Conservation (phyloP, 1,284 basidiomycete genomes). For the Papiliotrema flavescens region DNA sequence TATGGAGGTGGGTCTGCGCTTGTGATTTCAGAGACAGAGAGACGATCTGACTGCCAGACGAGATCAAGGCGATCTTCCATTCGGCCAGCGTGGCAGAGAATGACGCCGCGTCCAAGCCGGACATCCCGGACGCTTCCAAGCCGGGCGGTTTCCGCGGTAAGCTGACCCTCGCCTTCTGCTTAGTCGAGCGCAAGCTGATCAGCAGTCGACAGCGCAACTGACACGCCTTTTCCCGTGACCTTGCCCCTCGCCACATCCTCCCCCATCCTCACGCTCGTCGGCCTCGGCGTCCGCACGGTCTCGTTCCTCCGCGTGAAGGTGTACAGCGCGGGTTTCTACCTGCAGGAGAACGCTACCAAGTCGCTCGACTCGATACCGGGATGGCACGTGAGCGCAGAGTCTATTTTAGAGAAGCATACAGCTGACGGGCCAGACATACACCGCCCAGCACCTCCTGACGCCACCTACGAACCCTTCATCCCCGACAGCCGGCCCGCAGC, state of each 20-base stretch:
- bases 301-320: conserved; percentile 55
- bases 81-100: no score
- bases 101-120: neutral
- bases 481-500: conserved; percentile 13
- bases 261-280: conserved; percentile 48
- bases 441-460: conserved; percentile 24
- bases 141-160: neutral
- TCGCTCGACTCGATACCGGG: conserved; percentile 22
- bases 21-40: no score
- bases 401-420: neutral
- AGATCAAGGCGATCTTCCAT: no score
- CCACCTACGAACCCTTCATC: conserved; percentile 10
- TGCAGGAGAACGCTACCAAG: conserved; percentile 39
- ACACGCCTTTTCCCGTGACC: conserved; percentile 38
- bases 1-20: neutral
- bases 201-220: conserved; percentile 43
- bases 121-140: neutral
- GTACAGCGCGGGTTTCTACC: conserved; percentile 54
- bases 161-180: neutral
- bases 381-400: conserved; percentile 27
- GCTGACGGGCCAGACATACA: conserved; percentile 15
- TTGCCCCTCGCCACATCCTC: conserved; percentile 26
- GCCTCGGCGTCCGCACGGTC: conserved; percentile 55
- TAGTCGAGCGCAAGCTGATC: neutral
- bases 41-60: no score